These are phyloP conservation scores for Fraxinus ornus DNA, from an alignment of 305 asterid genomes.

Conservation along the genomic window DNA sequence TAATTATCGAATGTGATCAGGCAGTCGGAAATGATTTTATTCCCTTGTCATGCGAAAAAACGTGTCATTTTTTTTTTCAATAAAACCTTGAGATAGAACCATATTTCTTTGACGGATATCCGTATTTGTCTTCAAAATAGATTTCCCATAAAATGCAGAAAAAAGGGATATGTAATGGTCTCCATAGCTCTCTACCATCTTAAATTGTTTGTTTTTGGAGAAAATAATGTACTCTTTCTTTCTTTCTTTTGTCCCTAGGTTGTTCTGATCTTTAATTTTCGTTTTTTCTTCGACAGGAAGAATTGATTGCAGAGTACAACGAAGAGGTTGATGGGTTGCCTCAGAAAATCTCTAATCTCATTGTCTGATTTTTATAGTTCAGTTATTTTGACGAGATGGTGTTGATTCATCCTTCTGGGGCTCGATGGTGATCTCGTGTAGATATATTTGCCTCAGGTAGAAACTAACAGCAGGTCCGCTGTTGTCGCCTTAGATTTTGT, in stretches of 20 bases:
- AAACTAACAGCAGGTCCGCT: neutral
- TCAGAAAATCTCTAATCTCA: slow-evolving; percentile 5
- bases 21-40: neutral
- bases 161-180: neutral
- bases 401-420: neutral
- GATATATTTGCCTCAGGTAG: neutral
- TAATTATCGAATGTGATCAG: neutral
- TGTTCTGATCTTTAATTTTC: neutral
- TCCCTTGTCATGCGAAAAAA: neutral
- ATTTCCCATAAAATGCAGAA: neutral
- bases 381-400: neutral
- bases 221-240: neutral
- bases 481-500: neutral
- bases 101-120: neutral
- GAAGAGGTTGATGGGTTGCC: slow-evolving; percentile 18
- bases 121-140: neutral
- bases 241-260: neutral
- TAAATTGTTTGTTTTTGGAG: neutral
- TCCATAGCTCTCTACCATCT: neutral
- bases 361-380: neutral
- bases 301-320: slow-evolving; percentile 10
- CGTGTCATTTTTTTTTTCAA: neutral
- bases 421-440: neutral
- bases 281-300: slow-evolving; percentile 2
- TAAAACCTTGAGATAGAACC: neutral